Conservation (phyloP, 192 early-diverging fungal species). For the Oehlia diaphana region DNA sequence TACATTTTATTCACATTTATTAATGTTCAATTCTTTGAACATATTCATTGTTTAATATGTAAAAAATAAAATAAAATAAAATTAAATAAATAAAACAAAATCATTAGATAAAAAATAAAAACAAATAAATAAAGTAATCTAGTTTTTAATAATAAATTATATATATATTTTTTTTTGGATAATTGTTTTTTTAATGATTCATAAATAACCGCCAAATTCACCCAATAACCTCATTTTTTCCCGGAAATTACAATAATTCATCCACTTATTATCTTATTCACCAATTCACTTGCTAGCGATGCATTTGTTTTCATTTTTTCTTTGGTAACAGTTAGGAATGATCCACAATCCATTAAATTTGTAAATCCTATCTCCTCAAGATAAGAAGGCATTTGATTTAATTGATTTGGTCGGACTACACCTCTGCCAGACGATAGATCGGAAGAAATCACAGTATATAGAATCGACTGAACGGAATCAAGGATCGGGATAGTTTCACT, state of each 20-base stretch:
- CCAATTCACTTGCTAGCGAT: constrained; percentile 50
- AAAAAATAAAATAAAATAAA: no score
- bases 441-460: constrained; percentile 61
- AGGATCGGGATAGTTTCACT: constrained; percentile 65
- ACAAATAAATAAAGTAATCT: no score
- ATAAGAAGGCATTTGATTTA: constrained; percentile 8
- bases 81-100: no score
- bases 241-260: background rate
- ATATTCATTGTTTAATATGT: no score
- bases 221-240: background rate
- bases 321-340: constrained; percentile 47
- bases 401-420: constrained; percentile 9
- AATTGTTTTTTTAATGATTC: no score
- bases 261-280: constrained; percentile 48
- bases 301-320: constrained; percentile 38
- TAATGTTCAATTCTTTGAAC: no score
- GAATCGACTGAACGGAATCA: constrained; percentile 70
- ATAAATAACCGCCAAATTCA: no score
- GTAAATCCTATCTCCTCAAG: constrained; percentile 59
- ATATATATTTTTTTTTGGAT: no score
- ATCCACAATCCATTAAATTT: constrained; percentile 46
- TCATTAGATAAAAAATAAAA: no score
- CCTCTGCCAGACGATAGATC: background rate
- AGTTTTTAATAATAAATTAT: no score
- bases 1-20: no score